Evolutionary conservation across 768 basidiomycete genomes (phyloP).

Genomic region (Podaxis pistillaris): DNA sequence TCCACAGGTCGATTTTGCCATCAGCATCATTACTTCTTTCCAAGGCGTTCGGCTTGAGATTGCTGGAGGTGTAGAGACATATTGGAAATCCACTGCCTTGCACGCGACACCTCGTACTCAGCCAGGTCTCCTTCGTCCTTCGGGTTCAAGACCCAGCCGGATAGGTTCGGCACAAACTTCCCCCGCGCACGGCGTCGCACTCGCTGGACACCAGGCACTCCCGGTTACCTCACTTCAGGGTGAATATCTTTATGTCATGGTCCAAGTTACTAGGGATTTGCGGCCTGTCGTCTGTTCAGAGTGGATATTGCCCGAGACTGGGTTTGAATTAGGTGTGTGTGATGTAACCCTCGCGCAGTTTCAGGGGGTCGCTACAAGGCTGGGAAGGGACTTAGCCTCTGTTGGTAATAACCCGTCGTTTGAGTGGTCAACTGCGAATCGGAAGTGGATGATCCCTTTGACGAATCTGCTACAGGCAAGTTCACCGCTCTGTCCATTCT

Average conservation of each 20-base stretch:
- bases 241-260: slow-evolving; percentile 79
- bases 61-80: slow-evolving; percentile 94
- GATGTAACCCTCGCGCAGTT: slow-evolving; percentile 88
- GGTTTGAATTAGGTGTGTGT: slow-evolving; percentile 75
- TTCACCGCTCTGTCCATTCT: slow-evolving; percentile 13
- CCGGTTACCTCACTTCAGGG: slow-evolving; percentile 90
- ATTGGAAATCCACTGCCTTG: slow-evolving; percentile 88
- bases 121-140: slow-evolving; percentile 35
- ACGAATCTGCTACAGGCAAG: slow-evolving; percentile 74
- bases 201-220: slow-evolving; percentile 52
- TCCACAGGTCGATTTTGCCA: slow-evolving; percentile 79
- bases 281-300: slow-evolving; percentile 84
- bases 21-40: slow-evolving; percentile 85
- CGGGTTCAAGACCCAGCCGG: slow-evolving; percentile 38
- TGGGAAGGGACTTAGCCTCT: slow-evolving; percentile 39
- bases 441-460: slow-evolving; percentile 63
- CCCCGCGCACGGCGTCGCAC: slow-evolving; percentile 54
- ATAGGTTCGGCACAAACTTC: slow-evolving; percentile 66
- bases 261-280: slow-evolving; percentile 91
- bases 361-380: slow-evolving; percentile 53
- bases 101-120: slow-evolving; percentile 42
- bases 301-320: slow-evolving; percentile 71
- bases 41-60: slow-evolving; percentile 91
- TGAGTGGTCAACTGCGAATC: slow-evolving; percentile 4
- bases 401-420: slow-evolving; percentile 18